Conservation (phyloP, 306 rosid species). For the Macrotyloma uniflorum region DNA sequence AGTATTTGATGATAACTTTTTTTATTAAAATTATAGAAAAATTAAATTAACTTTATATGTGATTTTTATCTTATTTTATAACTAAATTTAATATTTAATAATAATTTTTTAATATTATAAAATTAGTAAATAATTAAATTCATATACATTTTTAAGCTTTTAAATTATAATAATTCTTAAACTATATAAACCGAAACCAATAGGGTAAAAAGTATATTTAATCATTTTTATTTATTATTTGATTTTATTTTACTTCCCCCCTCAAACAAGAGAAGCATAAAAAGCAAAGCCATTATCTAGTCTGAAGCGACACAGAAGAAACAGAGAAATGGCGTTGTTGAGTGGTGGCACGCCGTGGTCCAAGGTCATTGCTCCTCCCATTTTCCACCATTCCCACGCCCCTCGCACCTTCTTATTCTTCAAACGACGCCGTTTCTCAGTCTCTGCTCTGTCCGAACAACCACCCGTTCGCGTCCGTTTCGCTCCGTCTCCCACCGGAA, state of each 20-base stretch:
- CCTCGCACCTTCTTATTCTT: conserved; percentile 25
- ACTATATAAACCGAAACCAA: no score
- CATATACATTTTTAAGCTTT: no score
- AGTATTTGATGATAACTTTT: no score
- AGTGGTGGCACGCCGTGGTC: conserved; percentile 56
- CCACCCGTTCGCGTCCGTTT: conserved; percentile 83
- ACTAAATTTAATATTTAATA: no score
- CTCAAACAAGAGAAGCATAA: not conserved
- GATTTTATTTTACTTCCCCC: not conserved
- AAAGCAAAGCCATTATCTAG: not conserved
- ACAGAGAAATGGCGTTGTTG: conserved; percentile 46
- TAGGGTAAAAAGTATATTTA: no score
- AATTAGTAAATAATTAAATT: no score
- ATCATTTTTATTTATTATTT: no score
- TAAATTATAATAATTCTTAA: no score
- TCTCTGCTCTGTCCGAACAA: conserved; percentile 49
- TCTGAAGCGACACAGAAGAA: not conserved
- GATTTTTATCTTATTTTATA: no score
- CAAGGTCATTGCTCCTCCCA: conserved; percentile 50
- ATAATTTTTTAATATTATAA: no score
- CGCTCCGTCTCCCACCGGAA: conserved; percentile 97
- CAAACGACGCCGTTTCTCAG: conserved; percentile 53
- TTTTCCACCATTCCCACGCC: conserved; percentile 48
- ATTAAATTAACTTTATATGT: no score
- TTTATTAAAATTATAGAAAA: no score